Conservation (phyloP, 352 stramenopile genomes). For the Phytopythium aichiense region DNA sequence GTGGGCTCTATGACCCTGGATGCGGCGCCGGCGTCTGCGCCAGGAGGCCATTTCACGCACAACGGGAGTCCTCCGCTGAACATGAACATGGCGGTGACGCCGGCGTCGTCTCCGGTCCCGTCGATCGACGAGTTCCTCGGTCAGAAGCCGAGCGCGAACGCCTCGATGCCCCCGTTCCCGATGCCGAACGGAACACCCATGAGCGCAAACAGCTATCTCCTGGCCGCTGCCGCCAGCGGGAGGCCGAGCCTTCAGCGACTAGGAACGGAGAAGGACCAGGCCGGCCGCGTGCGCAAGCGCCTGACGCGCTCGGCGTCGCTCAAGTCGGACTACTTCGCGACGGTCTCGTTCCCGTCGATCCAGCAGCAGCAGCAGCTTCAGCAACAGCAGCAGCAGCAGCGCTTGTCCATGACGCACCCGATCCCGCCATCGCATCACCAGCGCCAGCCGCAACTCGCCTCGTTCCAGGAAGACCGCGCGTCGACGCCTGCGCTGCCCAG, state of each 20-base stretch:
- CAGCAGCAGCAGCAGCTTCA: constrained; percentile 26
- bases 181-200: constrained; percentile 5
- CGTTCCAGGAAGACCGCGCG: constrained; percentile 21
- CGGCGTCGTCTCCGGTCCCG: constrained; percentile 12
- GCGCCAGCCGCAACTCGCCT: constrained; percentile 20
- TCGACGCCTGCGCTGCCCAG: constrained; percentile 32
- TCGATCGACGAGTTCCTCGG: constrained; percentile 47
- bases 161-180: constrained; percentile 4
- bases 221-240: background rate
- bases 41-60: constrained; percentile 4
- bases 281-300: constrained; percentile 59
- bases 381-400: constrained; percentile 22
- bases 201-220: constrained; percentile 1
- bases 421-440: constrained; percentile 4
- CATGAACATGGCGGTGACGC: background rate
- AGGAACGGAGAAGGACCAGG: constrained; percentile 30
- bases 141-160: constrained; percentile 5
- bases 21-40: background rate
- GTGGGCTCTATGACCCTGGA: background rate
- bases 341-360: constrained; percentile 29
- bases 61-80: constrained; percentile 5
- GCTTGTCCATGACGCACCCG: constrained; percentile 29
- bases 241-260: constrained; percentile 19
- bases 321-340: constrained; percentile 72
- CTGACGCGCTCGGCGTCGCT: constrained; percentile 67